Evolutionary conservation across 2,329 filamentous ascomycete species (phyloP), one percentile per base, ranked within the genome.

Genomic region (Lithohypha guttulata): DNA sequence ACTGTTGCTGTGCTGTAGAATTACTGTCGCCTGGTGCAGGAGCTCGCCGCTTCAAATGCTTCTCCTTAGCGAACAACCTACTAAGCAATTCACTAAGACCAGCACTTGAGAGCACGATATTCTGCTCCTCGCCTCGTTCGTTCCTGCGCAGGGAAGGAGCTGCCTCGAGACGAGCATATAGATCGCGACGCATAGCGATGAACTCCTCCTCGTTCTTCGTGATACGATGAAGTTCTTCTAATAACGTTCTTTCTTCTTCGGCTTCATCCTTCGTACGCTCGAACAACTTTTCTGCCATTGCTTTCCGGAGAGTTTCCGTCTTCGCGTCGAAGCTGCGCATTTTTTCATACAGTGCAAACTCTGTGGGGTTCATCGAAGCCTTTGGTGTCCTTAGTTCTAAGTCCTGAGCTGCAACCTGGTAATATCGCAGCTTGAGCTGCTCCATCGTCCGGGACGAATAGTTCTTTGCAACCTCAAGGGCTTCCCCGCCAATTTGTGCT

Each of bases 161-260:
- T 46, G 85, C 84, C 55, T 95, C 89, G 8, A 98, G 77, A 37
- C 89, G 76, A 47, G 77, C 75, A 62, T 89, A 94, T 30, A 93
- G 74, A 57, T 94, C 87, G 50, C 80, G 77, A 39, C 91, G 81
- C 56, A 95, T 86, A 49, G 84, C 79, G 56, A 93, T 84, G 55
- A 96, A 81, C 42, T 77, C 79, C 50, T 91, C 83, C 48, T 87
- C 84, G 44, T 86, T 79, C 46, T 83, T 79, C 54, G 93, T 75
- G 49, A 98, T 96, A 43, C 91, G 81, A 55, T 93, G 86, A 40
- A 98, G 75, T 57, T 98, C 91, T 42, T 89, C 73, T 13, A 98
- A 71, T 2, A 98, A 66, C 22, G 84, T 81, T 52, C 93, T 83
- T 62, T 98, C 91, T 59, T 98, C 91, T 46, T 84, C 79, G 18